Base-by-base conservation (phyloP, 495 filamentous ascomycete genomes). In the Trypethelium eluteriae region DNA sequence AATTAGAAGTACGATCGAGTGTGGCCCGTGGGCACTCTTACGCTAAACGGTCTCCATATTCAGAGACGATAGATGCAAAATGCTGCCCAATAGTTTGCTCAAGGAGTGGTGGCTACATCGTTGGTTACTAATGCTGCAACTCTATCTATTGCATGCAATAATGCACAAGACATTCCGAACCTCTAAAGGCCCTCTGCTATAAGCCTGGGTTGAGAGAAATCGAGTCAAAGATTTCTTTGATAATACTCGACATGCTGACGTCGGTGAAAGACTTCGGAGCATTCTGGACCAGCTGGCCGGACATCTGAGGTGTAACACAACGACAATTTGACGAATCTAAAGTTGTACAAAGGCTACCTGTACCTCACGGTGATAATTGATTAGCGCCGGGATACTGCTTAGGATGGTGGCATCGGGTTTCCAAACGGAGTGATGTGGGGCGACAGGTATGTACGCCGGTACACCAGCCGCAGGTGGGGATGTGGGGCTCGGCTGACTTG, bases 51-150 rank as follows among this genome's bases (percentile, higher is more conserved):
- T 96, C 91, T 1, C 93, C 93, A 76, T 86, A 81, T 69, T 82
- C 68, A 2, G 82, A 81, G 44, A 92, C 89, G 39, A 95, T 82
- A 6, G 79, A 80, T 12, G 84, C 79, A 64, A 98, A 96, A 72
- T 98, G 90, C 64, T 92, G 82, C 1, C 90, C 89, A 61, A 96
- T 83, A 1, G 93, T 96, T 64, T 85, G 80, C 38, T 88, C 81
- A 50, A 92, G 78, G 38, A 94, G 80, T 10, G 89, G 84, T 12
- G 90, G 89, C 90, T 93, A 56, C 6, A 44, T 3, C 7, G 34
- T 18, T 14, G n/a, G 56, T 70, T 36, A 70, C n/a, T 39, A 7
- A 18, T 16, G 5, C 62, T 67, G 34, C 39, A 34, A 39, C 38
- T 62, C 53, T 61, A 36, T 11, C 65, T 34, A 10, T 39, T 39